These are phyloP conservation scores for Stellera chamaejasme DNA, from an alignment of 345 rosid species.

Conservation along the genomic window DNA sequence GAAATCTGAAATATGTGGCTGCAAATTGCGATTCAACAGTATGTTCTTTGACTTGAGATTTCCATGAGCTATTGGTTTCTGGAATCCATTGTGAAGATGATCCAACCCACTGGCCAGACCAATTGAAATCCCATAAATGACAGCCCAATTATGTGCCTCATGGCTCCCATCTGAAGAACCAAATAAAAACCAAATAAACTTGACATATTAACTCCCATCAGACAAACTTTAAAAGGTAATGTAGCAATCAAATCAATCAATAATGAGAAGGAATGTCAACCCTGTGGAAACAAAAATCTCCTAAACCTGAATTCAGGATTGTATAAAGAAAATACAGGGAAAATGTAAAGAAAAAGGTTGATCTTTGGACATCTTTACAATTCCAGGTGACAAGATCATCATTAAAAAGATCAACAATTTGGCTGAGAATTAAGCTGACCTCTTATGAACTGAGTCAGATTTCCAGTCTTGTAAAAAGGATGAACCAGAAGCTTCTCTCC, in stretches of 20 bases:
- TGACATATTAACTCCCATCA: too few species aligned
- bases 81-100: slow-evolving; percentile 65
- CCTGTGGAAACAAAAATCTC: background rate
- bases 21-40: slow-evolving; percentile 39
- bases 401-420: background rate
- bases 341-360: too few species aligned
- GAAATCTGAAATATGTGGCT: slow-evolving; percentile 58
- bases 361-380: too few species aligned
- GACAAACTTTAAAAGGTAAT: too few species aligned
- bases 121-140: slow-evolving; percentile 42
- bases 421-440: slow-evolving; percentile 31
- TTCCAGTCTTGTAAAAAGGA: slow-evolving; percentile 60
- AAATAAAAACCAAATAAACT: background rate
- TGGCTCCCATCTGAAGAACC: slow-evolving; percentile 43
- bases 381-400: too few species aligned
- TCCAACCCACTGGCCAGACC: slow-evolving; percentile 69
- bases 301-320: background rate
- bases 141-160: slow-evolving; percentile 49
- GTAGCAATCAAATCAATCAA: too few species aligned
- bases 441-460: slow-evolving; percentile 60
- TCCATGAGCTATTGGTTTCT: slow-evolving; percentile 59
- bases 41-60: slow-evolving; percentile 80
- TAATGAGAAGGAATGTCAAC: too few species aligned
- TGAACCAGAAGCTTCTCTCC: slow-evolving; percentile 92
- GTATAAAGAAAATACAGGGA: background rate